phyloP scores from a whole-genome alignment of 2,329 filamentous ascomycete species.

The Apiospora pterosperma region DNA sequence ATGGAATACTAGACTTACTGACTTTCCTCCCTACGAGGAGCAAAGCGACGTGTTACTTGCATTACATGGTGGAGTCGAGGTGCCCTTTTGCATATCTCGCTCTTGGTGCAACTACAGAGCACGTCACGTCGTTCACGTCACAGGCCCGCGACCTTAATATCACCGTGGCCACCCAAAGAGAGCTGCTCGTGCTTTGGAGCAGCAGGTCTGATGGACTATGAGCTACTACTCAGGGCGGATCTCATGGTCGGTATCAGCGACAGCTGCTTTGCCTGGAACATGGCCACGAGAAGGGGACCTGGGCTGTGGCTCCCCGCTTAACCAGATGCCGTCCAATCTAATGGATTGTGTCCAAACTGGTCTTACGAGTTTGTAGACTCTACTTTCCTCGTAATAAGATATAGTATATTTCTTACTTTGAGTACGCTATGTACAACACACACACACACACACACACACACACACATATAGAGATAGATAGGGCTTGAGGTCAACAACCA shows the following conservation, averaged over 20 bases:
- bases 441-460: no score
- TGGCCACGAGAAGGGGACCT: constrained; percentile 40
- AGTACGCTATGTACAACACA: no score
- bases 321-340: no score
- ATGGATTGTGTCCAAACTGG: no score
- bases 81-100: constrained; percentile 38
- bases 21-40: constrained; percentile 27
- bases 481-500: no score
- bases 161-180: constrained; percentile 38
- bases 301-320: no score
- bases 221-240: constrained; percentile 41
- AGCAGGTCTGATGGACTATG: constrained; percentile 48
- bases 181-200: constrained; percentile 44
- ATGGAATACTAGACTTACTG: constrained; percentile 3
- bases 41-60: constrained; percentile 27
- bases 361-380: no score
- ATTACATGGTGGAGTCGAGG: constrained; percentile 22
- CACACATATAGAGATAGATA: background rate
- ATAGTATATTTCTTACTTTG: no score
- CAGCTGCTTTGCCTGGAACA: constrained; percentile 44
- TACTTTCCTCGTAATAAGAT: no score
- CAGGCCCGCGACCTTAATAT: constrained; percentile 34
- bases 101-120: constrained; percentile 32
- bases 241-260: constrained; percentile 41
- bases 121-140: constrained; percentile 32